A percentile compares a stretch with the other conserved stretches of the same genome.
Conservation (phyloP, 768 basidiomycete genomes). For the Hygrophoropsis aurantiaca region DNA sequence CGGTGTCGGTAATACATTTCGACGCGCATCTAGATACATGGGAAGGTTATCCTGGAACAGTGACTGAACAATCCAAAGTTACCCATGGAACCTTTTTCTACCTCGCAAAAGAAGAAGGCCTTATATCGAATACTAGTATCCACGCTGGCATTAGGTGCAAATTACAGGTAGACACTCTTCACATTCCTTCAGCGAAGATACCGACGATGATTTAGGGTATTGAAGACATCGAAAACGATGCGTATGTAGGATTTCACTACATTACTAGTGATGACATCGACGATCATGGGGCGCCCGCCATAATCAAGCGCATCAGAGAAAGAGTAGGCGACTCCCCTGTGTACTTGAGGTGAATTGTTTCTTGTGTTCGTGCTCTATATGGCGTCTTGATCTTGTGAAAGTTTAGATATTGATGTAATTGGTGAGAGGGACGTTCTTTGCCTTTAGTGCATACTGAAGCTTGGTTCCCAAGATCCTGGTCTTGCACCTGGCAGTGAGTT, state of each 20-base stretch:
- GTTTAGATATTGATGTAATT: constrained; percentile 85
- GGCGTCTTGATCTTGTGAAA: constrained; percentile 42
- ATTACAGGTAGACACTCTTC: constrained; percentile 39
- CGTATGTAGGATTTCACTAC: constrained; percentile 72
- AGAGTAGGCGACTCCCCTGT: constrained; percentile 76
- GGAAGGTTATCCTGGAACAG: constrained; percentile 37
- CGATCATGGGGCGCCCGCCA: constrained; percentile 68
- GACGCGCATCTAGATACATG: constrained; percentile 75
- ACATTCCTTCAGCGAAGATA: too few relatives aligned
- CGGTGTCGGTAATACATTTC: constrained; percentile 81
- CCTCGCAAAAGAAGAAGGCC: constrained; percentile 73
- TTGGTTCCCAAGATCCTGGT: constrained; percentile 58
- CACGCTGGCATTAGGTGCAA: constrained; percentile 88
- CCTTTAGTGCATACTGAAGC: not conserved
- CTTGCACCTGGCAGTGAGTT: constrained; percentile 75
- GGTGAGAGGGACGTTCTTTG: constrained; percentile 35
- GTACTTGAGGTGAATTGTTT: constrained; percentile 55
- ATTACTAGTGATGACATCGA: constrained; percentile 84
- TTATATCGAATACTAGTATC: constrained; percentile 71
- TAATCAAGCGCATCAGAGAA: constrained; percentile 67
- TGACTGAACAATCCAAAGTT: constrained; percentile 60
- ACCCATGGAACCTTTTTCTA: constrained; percentile 90
- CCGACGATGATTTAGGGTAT: constrained; percentile 11
- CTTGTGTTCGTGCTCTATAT: not conserved
- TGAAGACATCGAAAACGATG: constrained; percentile 57